phyloP scores from a whole-genome alignment of 345 rosid genomes.

The Anacardium occidentale region DNA sequence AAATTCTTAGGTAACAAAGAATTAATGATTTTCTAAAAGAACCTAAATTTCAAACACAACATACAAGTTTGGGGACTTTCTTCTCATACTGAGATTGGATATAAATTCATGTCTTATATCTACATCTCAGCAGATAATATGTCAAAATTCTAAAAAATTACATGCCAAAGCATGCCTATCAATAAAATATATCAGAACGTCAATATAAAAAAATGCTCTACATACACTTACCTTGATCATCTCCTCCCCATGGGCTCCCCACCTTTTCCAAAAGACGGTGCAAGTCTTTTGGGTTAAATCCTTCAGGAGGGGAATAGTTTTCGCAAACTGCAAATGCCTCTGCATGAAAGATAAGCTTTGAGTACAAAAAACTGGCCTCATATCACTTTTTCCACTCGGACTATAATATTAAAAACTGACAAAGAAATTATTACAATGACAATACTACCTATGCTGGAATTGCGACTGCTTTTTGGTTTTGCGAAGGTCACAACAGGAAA shows the following conservation, averaged over 20 bases:
- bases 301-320: slow-evolving; percentile 86
- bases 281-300: slow-evolving; percentile 76
- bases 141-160: background rate
- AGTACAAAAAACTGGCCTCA: background rate
- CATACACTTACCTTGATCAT: slow-evolving; percentile 62
- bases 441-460: slow-evolving; percentile 86
- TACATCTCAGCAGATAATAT: background rate
- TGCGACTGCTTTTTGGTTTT: slow-evolving; percentile 92
- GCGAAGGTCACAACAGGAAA: slow-evolving; percentile 81
- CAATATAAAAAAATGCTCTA: background rate
- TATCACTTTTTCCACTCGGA: background rate
- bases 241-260: slow-evolving; percentile 87
- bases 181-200: background rate
- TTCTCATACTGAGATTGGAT: background rate
- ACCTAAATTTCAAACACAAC: background rate
- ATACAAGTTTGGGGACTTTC: background rate
- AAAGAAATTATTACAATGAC: background rate
- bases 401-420: background rate
- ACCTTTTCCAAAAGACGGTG: slow-evolving; percentile 82
- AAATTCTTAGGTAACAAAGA: background rate
- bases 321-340: slow-evolving; percentile 98
- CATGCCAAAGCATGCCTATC: background rate
- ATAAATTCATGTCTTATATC: background rate
- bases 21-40: background rate
- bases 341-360: slow-evolving; percentile 33